A percentile compares a stretch with the other conserved stretches of the same genome.
Conservation (phyloP, 345 rosid genomes). For the Arabis alpina region DNA sequence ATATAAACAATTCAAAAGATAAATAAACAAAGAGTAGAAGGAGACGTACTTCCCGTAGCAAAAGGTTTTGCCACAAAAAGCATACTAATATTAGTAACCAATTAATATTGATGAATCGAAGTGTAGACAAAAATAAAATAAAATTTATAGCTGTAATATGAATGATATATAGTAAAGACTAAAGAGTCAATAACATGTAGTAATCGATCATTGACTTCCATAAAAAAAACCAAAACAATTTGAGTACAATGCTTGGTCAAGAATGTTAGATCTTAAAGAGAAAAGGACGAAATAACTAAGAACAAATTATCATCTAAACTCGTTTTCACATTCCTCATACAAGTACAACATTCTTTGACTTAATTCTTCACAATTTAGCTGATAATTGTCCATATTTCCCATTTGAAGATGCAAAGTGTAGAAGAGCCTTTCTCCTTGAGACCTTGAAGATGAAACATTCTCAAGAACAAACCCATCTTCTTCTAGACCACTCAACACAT, state of each 20-base stretch:
- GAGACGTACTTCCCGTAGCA: not conserved
- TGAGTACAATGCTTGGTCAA: constrained; percentile 29
- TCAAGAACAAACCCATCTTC: constrained; percentile 51
- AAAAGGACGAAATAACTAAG: constrained; percentile 10
- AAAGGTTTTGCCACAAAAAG: not conserved
- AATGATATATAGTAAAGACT: not conserved
- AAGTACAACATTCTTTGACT: constrained; percentile 47
- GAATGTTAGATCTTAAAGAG: constrained; percentile 22
- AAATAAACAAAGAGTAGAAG: not conserved
- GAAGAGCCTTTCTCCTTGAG: constrained; percentile 57
- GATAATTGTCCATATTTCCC: constrained; percentile 22
- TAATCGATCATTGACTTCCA: constrained; percentile 22
- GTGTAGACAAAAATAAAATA: not conserved
- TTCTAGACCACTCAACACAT: constrained; percentile 52
- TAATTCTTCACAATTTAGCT: constrained; percentile 43
- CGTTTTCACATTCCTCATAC: constrained; percentile 38
- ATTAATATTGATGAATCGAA: constrained; percentile 2
- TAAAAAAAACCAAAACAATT: constrained; percentile 26
- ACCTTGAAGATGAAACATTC: constrained; percentile 64
- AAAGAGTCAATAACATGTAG: constrained; percentile 26
- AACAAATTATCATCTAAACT: constrained; percentile 22
- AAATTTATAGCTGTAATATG: not conserved
- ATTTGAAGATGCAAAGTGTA: constrained; percentile 63
- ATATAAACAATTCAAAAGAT: not conserved
- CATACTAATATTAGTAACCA: not conserved